Conservation (phyloP, 1,284 basidiomycete species). For the Ganoderma sinense region DNA sequence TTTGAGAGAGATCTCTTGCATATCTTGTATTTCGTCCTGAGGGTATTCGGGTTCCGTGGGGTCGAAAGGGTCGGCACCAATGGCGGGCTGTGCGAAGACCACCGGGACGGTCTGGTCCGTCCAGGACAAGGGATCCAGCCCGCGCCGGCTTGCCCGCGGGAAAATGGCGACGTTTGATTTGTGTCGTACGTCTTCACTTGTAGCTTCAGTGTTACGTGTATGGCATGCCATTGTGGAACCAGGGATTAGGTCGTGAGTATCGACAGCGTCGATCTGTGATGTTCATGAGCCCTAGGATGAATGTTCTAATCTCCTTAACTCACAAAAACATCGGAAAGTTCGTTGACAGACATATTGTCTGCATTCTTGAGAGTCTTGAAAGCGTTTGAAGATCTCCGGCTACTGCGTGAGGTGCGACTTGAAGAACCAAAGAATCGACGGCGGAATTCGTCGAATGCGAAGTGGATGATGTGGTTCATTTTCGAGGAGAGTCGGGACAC, state of each 20-base stretch:
- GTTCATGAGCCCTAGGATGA: not conserved
- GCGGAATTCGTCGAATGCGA: not conserved
- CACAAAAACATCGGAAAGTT: not conserved
- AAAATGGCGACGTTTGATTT: conserved; percentile 1
- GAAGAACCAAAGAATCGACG: too few species aligned
- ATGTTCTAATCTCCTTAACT: not conserved
- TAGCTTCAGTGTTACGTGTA: not conserved
- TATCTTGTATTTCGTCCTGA: not conserved
- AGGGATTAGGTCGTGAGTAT: not conserved
- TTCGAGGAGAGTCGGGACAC: too few species aligned
- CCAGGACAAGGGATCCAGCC: not conserved
- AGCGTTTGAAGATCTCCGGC: too few species aligned
- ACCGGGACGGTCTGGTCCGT: not conserved
- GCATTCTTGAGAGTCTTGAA: not conserved
- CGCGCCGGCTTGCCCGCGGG: not conserved
- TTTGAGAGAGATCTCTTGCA: not conserved
- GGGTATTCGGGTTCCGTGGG: too few species aligned
- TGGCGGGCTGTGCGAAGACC: not conserved
- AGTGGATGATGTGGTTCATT: not conserved
- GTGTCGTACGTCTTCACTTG: too few species aligned
- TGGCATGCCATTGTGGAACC: not conserved
- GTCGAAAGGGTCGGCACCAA: conserved; percentile 1
- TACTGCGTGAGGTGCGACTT: too few species aligned
- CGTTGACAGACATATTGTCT: not conserved
- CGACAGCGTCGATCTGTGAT: not conserved